A percentile compares a stretch with the other conserved stretches of the same genome.
Conservation (phyloP, 208 protist genomes). For the Vickermania ingenoplastis region DNA sequence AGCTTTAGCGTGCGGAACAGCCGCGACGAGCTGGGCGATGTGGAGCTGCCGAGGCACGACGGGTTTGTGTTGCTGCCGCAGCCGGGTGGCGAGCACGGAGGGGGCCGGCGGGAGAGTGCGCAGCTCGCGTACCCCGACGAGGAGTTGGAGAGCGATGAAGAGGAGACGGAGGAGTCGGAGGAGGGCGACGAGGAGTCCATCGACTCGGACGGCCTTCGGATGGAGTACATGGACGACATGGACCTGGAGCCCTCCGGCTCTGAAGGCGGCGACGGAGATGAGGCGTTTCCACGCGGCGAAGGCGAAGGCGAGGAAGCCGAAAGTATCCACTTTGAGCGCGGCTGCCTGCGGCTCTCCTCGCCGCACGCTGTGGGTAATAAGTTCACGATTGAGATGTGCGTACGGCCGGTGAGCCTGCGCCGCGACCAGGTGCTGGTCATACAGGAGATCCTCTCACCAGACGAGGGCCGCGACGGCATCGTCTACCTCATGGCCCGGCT, state of each 20-base stretch:
- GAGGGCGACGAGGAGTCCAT: not conserved
- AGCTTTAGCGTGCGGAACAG: not conserved
- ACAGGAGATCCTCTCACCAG: slow-evolving; percentile 12
- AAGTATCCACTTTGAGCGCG: slow-evolving; percentile 58
- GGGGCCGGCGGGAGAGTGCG: not conserved
- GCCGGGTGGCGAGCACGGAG: not conserved
- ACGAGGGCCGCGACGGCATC: slow-evolving; percentile 8
- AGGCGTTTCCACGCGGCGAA: slow-evolving; percentile 6
- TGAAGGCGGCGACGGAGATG: slow-evolving; percentile 35
- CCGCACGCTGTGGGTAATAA: slow-evolving; percentile 25
- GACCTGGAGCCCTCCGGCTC: not conserved
- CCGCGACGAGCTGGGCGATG: not conserved
- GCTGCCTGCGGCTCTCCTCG: slow-evolving; percentile 46
- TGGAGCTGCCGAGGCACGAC: no score
- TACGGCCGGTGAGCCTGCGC: slow-evolving; percentile 36
- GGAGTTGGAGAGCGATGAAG: slow-evolving; percentile 18
- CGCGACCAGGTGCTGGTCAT: slow-evolving; percentile 66
- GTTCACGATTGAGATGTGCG: slow-evolving; percentile 63
- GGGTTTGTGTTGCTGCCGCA: not conserved
- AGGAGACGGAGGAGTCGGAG: not conserved
- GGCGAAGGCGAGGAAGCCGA: slow-evolving; percentile 14
- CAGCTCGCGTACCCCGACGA: no score
- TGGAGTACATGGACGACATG: slow-evolving; percentile 1
- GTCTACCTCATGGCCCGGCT: slow-evolving; percentile 53
- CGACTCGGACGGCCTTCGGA: not conserved